Percentiles rank a stretch among this genome's conserved stretches.
Conservation (phyloP, 805 yeast species). For the Zygosaccharomyces lentus region DNA sequence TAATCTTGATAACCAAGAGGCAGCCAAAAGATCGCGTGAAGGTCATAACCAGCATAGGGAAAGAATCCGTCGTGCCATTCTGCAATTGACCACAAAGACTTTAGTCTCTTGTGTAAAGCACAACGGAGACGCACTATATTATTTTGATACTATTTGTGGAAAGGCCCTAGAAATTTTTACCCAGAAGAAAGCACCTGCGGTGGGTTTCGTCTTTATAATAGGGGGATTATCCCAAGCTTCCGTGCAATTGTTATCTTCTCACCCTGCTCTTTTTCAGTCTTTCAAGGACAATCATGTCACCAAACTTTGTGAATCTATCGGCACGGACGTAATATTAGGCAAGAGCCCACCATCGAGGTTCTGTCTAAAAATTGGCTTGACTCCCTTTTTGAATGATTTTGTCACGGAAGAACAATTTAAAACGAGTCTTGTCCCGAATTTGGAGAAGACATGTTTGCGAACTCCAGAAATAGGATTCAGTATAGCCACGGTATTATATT, state of each 20-base stretch:
- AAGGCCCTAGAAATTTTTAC: slow-evolving; percentile 13
- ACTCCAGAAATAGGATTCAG: slow-evolving; percentile 69
- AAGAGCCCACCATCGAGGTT: slow-evolving; percentile 41
- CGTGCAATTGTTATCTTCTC: slow-evolving; percentile 21
- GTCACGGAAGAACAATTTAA: slow-evolving; percentile 40
- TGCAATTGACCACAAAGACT: slow-evolving; percentile 30
- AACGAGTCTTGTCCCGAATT: slow-evolving; percentile 46
- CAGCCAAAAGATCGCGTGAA: slow-evolving; percentile 17
- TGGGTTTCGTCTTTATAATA: slow-evolving; percentile 36
- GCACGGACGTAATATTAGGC: slow-evolving; percentile 43
- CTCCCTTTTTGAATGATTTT: slow-evolving; percentile 43
- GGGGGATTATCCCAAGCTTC: slow-evolving; percentile 36
- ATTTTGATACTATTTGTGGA: slow-evolving; percentile 12
- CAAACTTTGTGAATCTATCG: slow-evolving; percentile 29
- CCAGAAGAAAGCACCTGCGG: slow-evolving; percentile 30
- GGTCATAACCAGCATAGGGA: slow-evolving; percentile 38
- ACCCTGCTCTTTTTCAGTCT: slow-evolving; percentile 21
- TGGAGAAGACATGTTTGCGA: slow-evolving; percentile 73
- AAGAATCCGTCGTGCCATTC: slow-evolving; percentile 38
- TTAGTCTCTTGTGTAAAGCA: slow-evolving; percentile 17
- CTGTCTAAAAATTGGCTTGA: slow-evolving; percentile 42
- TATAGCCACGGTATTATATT: slow-evolving; percentile 47
- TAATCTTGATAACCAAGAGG: slow-evolving; percentile 26
- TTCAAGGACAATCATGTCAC: slow-evolving; percentile 21
- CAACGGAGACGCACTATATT: slow-evolving; percentile 11